Percentiles rank a stretch among this genome's conserved stretches.
Evolutionary conservation across 345 rosid species (phyloP).

Genomic region (Laguncularia racemosa): DNA sequence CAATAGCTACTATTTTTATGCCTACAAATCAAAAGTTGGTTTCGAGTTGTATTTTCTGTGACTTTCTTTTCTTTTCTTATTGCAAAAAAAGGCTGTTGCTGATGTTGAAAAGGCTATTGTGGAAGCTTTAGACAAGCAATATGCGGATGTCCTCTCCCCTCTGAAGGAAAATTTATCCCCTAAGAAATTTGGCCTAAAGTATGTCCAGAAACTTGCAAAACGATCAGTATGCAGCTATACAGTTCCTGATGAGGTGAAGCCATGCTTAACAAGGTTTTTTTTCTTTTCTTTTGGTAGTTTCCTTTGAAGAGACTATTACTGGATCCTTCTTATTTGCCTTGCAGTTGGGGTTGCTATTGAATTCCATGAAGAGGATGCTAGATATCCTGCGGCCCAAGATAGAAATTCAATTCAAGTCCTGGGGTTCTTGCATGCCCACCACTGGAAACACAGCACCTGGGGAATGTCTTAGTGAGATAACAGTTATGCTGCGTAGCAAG

Average conservation of each 20-base stretch:
- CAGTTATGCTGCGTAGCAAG: slow-evolving; percentile 90
- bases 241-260: slow-evolving; percentile 82
- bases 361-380: slow-evolving; percentile 96
- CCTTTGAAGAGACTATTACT: not conserved
- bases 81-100: slow-evolving; percentile 67
- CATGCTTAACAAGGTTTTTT: no score
- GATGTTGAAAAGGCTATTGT: slow-evolving; percentile 92
- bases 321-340: not conserved
- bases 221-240: slow-evolving; percentile 65
- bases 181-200: slow-evolving; percentile 84
- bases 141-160: slow-evolving; percentile 87
- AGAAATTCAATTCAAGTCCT: slow-evolving; percentile 74
- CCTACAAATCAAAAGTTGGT: no score
- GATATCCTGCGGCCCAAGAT: slow-evolving; percentile 75
- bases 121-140: slow-evolving; percentile 95
- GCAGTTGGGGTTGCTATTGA: slow-evolving; percentile 81
- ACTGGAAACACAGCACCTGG: slow-evolving; percentile 79
- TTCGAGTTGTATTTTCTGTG: no score
- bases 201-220: slow-evolving; percentile 82
- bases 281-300: no score
- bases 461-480: slow-evolving; percentile 86
- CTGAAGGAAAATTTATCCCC: slow-evolving; percentile 87
- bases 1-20: not conserved
- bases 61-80: no score
- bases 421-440: slow-evolving; percentile 92